Evolutionary conservation across 495 filamentous ascomycete genomes (phyloP), one percentile per base, ranked within the genome.

Genomic region (Neurospora sp.): DNA sequence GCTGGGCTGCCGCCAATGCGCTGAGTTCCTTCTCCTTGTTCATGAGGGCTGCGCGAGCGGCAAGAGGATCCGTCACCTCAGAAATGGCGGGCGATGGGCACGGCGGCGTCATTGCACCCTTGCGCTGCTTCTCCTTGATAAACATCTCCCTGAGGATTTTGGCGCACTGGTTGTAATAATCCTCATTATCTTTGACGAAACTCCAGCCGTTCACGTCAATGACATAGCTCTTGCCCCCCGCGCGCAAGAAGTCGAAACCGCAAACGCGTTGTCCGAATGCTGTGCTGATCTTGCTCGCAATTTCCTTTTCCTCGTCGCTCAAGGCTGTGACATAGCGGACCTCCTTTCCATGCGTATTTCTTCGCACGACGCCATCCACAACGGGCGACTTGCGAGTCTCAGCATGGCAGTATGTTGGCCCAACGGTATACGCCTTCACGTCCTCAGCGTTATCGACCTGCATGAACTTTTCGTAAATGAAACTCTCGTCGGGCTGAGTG

Each of bases 151-250:
- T 91, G 42, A 99, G 84, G 72, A 98, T 97, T 70, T 83, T 89
- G 16, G 96, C 90, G 76, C 91, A 95, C 78, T 92, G 92, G 78
- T 98, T 93, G 77, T 99, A 99, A 77, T 99, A 99, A 69, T 96
- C 94, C 66, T 97, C 94, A 79, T 99, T 99, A 82, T 99, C 96
- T 82, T 99, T 99, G 79, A 99, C 96, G 79, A 99, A 99, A 78
- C 95, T 98, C 96, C 96, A 99, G 20, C 96, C 96, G 81, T 99
- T 99, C 74, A 99, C 96, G 79, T 99, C 96, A 75, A 99, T 98
- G 16, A 99, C 96, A 82, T 93, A 98, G 81, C 95, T 98, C 82
- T 91, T 93, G 18, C 93, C 93, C 37, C 88, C 90, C 3, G 93
- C 92, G 20, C 96, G 91, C 71, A 99, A 88, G 77, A 99, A 87